These are phyloP conservation scores for Citrus hindsii DNA, from an alignment of 345 rosid genomes.

Conservation along the genomic window DNA sequence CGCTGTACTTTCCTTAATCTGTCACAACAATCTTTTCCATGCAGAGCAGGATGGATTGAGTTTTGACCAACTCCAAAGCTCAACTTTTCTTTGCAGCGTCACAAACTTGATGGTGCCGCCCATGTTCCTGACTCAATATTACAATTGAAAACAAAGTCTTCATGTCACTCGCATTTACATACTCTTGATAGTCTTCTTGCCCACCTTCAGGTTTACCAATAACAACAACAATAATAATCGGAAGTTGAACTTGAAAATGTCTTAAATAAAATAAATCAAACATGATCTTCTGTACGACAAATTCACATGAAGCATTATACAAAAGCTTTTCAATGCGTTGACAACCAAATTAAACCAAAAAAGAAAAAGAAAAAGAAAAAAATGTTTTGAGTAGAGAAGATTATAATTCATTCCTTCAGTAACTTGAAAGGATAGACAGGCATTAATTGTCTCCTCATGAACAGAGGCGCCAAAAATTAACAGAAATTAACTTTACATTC, in stretches of 20 bases:
- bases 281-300: background rate
- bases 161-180: background rate
- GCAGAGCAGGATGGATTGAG: background rate
- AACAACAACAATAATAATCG: background rate
- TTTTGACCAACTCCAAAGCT: constrained; percentile 6
- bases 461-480: background rate
- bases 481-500: background rate
- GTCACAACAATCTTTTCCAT: background rate
- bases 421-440: constrained; percentile 7
- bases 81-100: background rate
- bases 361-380: background rate
- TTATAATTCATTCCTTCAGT: background rate
- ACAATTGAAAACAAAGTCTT: background rate
- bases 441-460: constrained; percentile 20
- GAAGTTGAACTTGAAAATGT: background rate
- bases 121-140: background rate
- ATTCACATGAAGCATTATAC: background rate
- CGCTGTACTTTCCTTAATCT: background rate
- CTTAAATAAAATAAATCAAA: background rate
- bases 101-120: constrained; percentile 5
- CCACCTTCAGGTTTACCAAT: background rate
- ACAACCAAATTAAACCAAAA: background rate
- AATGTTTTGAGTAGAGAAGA: background rate
- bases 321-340: constrained; percentile 3
- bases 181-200: constrained; percentile 9